phyloP scores from a whole-genome alignment of 441 rosid species.

The Adansonia madagascariensis region DNA sequence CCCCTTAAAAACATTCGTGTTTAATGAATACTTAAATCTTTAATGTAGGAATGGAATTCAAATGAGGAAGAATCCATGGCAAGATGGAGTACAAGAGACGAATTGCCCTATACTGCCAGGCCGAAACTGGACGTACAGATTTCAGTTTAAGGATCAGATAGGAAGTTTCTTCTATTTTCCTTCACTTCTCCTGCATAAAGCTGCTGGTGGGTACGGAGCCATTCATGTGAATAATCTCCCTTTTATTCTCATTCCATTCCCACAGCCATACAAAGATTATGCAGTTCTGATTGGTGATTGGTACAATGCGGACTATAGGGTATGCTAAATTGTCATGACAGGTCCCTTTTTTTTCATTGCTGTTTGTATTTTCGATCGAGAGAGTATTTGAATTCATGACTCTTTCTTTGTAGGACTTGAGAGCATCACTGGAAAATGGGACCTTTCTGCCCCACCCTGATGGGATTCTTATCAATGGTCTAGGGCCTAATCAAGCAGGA shows the following conservation, averaged over 20 bases:
- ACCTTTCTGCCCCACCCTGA: slow-evolving; percentile 39
- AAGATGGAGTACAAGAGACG: slow-evolving; percentile 79
- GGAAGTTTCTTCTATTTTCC: slow-evolving; percentile 71
- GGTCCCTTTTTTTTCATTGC: neutral
- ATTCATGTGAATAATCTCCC: slow-evolving; percentile 44
- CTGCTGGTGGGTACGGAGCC: slow-evolving; percentile 74
- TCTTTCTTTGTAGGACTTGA: slow-evolving; percentile 31
- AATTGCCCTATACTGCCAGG: slow-evolving; percentile 73
- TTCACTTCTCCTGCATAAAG: slow-evolving; percentile 66
- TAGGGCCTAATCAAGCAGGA: slow-evolving; percentile 41
- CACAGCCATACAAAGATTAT: slow-evolving; percentile 54
- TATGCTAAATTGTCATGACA: slow-evolving; percentile 13
- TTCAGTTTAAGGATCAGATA: slow-evolving; percentile 76
- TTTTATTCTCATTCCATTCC: slow-evolving; percentile 61
- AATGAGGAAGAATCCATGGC: slow-evolving; percentile 70
- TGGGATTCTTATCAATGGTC: slow-evolving; percentile 52
- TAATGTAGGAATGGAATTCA: slow-evolving; percentile 66
- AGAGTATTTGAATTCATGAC: neutral
- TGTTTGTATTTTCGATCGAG: neutral
- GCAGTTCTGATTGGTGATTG: slow-evolving; percentile 66
- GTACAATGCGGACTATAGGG: slow-evolving; percentile 63
- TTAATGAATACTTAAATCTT: neutral
- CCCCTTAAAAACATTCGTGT: neutral
- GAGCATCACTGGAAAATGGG: slow-evolving; percentile 45
- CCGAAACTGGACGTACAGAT: slow-evolving; percentile 67